Evolutionary conservation across 257 asterid species (phyloP).

Genomic region (Fraxinus anomala): DNA sequence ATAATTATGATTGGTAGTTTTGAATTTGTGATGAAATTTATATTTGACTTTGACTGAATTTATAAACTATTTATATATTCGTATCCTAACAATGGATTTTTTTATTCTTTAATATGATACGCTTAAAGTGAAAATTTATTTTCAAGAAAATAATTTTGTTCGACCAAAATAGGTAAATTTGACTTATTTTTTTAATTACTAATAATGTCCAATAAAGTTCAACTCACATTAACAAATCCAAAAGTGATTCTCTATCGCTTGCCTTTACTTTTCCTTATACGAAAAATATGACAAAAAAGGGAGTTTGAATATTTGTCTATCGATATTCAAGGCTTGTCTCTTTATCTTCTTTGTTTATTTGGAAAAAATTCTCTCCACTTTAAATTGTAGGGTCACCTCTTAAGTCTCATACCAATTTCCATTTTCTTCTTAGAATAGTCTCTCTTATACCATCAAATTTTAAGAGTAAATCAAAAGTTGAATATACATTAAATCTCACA

Average conservation of each 20-base stretch:
- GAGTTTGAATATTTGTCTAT: slow-evolving; percentile 40
- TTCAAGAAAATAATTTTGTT: too few species aligned
- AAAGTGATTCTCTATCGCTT: slow-evolving; percentile 46
- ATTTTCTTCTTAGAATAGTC: neutral
- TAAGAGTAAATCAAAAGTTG: neutral
- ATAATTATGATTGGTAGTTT: too few species aligned
- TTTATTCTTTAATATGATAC: too few species aligned
- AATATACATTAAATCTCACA: neutral
- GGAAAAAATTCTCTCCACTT: slow-evolving; percentile 27
- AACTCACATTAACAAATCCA: slow-evolving; percentile 14
- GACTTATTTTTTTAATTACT: neutral
- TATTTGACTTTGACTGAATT: too few species aligned
- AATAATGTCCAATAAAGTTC: neutral
- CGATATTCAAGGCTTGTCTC: slow-evolving; percentile 40
- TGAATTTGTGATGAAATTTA: too few species aligned
- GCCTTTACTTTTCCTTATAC: slow-evolving; percentile 26
- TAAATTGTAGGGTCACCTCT: slow-evolving; percentile 27
- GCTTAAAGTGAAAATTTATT: too few species aligned
- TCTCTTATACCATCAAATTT: neutral
- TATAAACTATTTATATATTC: too few species aligned
- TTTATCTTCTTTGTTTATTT: slow-evolving; percentile 37
- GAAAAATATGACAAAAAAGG: slow-evolving; percentile 3
- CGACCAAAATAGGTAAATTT: neutral
- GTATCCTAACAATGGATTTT: too few species aligned
- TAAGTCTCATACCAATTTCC: slow-evolving; percentile 5